Evolutionary conservation across 345 rosid genomes (phyloP).

Genomic region (Citrus trifoliata): DNA sequence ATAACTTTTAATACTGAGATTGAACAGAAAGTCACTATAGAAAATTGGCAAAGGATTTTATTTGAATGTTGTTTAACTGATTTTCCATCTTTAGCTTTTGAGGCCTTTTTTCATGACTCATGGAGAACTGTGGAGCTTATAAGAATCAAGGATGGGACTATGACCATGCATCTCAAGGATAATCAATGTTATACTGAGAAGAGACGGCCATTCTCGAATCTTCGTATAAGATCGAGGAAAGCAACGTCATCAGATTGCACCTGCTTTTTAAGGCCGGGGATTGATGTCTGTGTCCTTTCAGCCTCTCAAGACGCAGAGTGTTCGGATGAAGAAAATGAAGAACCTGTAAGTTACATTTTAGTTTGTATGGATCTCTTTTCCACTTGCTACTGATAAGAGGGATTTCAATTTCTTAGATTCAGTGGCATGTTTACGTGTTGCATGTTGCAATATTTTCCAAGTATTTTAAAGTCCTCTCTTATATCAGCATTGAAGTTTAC

Average conservation of each 20-base stretch:
- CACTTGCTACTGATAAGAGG: neutral
- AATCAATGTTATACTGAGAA: slow-evolving; percentile 22
- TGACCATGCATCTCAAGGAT: slow-evolving; percentile 43
- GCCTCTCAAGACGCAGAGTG: slow-evolving; percentile 9
- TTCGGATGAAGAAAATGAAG: slow-evolving; percentile 31
- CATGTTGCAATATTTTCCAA: neutral
- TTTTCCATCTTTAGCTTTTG: slow-evolving; percentile 59
- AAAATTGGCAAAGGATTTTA: neutral
- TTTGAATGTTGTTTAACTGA: neutral
- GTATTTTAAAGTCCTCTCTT: neutral
- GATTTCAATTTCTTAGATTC: neutral
- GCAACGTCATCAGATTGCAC: slow-evolving; percentile 63
- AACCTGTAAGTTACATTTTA: slow-evolving; percentile 33
- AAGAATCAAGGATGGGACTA: slow-evolving; percentile 47
- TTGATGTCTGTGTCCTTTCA: slow-evolving; percentile 70
- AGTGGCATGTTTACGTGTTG: neutral
- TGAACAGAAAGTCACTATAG: neutral
- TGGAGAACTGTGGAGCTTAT: slow-evolving; percentile 61
- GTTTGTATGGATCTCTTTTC: neutral
- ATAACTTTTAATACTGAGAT: neutral
- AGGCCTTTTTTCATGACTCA: slow-evolving; percentile 50
- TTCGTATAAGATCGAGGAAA: slow-evolving; percentile 69
- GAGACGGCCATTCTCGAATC: slow-evolving; percentile 45
- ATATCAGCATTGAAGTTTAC: neutral
- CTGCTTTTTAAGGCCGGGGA: slow-evolving; percentile 67